Conservation (phyloP, 148 eudicot genomes). For the Heliamphora exappendiculata region DNA sequence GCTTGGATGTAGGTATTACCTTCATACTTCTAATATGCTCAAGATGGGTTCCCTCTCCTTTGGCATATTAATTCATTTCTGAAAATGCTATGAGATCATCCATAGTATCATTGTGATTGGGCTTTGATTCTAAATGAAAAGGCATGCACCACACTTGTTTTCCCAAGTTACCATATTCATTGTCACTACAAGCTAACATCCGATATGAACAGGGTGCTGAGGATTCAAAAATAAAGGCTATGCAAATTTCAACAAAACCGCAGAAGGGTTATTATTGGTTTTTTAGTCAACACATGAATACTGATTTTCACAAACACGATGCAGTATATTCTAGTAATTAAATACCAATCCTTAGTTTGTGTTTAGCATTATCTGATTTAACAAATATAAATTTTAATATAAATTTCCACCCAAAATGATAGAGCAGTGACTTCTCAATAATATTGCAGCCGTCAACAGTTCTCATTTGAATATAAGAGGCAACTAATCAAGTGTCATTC, state of each 20-base stretch:
- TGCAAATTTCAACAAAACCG: background rate
- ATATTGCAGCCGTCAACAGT: background rate
- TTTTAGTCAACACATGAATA: background rate
- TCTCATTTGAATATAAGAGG: background rate
- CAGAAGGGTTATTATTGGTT: background rate
- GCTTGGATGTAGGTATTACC: too few species aligned
- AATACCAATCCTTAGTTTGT: too few species aligned
- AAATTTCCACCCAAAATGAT: background rate
- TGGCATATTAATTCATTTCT: background rate
- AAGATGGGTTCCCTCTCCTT: background rate
- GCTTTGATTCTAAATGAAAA: background rate
- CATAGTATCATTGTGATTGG: background rate
- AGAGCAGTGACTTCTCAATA: background rate
- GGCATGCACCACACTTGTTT: background rate
- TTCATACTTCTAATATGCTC: background rate
- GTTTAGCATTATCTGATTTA: too few species aligned
- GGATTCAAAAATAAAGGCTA: background rate
- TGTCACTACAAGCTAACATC: background rate
- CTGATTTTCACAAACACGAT: background rate
- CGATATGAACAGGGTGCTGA: background rate
- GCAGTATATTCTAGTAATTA: background rate
- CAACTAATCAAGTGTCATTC: background rate
- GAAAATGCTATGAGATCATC: background rate
- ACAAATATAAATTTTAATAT: background rate
- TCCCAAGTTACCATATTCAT: background rate